A percentile compares a stretch with the other conserved stretches of the same genome.
Conservation (phyloP, 78 protist genomes). For the slime mould (Dictyostelium discoideum) region dicty_2.7 NC_007090.3:3510001-3510500, state of each 20-base stretch:
- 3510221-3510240: not conserved
- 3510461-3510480: conserved; percentile 31
- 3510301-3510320: conserved; percentile 42
- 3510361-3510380: conserved; percentile 16
- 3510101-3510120: conserved; percentile 12
- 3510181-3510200: conserved; percentile 36
- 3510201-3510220: not conserved
- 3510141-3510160: conserved; percentile 23
- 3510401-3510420: not conserved
- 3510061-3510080: conserved; percentile 31
- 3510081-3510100: not conserved
- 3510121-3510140: conserved; percentile 57
- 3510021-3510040: conserved; percentile 15
- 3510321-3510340: not conserved
- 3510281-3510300: conserved; percentile 76
- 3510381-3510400: conserved; percentile 13
- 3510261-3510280: conserved; percentile 71
- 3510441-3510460: not conserved
- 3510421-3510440: not conserved
- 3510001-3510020: not conserved
- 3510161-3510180: conserved; percentile 28
- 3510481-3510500: conserved; percentile 16
- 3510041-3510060: conserved; percentile 27
- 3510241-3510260: conserved; percentile 41
- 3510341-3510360: not conserved